Base-by-base conservation (phyloP, 345 rosid genomes). In the Anastatica hierochuntica region DNA sequence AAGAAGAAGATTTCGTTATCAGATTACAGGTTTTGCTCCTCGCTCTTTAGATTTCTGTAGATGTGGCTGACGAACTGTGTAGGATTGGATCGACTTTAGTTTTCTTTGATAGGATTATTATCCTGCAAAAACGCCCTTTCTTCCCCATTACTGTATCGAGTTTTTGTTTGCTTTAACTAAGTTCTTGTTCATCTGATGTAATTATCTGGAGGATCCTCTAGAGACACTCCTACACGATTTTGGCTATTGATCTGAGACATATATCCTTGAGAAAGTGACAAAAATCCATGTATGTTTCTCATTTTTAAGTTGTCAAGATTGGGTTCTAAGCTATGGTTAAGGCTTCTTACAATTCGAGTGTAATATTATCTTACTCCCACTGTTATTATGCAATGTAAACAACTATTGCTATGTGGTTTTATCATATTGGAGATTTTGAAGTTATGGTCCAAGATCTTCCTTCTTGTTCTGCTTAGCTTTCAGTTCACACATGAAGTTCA, bases 1-100 rank as follows among this genome's bases (percentile, higher is more conserved):
- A 90, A 62, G 95, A 89, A 72, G 95, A 85, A 55, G 95, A 85
- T 24, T 83, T 85, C 55, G 82, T 89, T 40, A 89, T 89, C 66
- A 79, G 86, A 49, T 74, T 83, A 73, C 97, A 83, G 90, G 96
- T 80, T 23, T 17, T 29, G n/a, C n/a, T 52, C n/a, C 13, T 45
- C 37, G 1, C 31, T 13, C 10, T 29, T 7, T 10, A 3, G 17
- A 49, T 13, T 41, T 20, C 47, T 26, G 56, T 49, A 24, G 27
- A 5, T 43, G 29, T 43, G 42, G 21, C 3, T 49, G 16, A 33
- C 7, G 10, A 12, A 30, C 1, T 33, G 20, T 31, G 0, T 31
- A 36, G 45, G 19, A 49, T 30, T 39, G 58, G 35, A 43, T 49
- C 29, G 2, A 34, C n/a, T n/a, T 48, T 47, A 7, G 21, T 16